A percentile compares a stretch with the other conserved stretches of the same genome.
Evolutionary conservation across 805 yeast species (phyloP).

Genomic region (Candida taoyuanica): DNA sequence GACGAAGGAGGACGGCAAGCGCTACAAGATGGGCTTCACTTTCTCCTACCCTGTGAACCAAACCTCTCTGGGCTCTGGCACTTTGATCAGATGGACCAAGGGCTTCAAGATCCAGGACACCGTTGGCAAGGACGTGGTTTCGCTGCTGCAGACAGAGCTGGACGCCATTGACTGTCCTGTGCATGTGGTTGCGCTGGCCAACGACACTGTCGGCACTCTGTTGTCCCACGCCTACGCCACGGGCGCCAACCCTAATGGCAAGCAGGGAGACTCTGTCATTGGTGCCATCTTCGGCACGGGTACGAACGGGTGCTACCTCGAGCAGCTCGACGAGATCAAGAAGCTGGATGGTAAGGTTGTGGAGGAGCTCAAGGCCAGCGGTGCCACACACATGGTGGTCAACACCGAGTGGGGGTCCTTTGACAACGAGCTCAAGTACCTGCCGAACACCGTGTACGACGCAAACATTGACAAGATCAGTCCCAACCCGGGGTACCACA

Average conservation of each 20-base stretch:
- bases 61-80: conserved; percentile 72
- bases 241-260: conserved; percentile 44
- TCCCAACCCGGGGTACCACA: conserved; percentile 80
- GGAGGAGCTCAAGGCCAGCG: conserved; percentile 34
- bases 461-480: conserved; percentile 63
- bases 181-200: conserved; percentile 80
- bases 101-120: conserved; percentile 86
- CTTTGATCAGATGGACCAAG: conserved; percentile 91
- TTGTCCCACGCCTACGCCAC: conserved; percentile 82
- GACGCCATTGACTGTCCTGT: conserved; percentile 59
- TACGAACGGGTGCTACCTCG: conserved; percentile 93
- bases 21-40: conserved; percentile 82
- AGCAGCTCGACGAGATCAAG: conserved; percentile 64
- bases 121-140: conserved; percentile 79
- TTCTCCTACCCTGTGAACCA: conserved; percentile 92
- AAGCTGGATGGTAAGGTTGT: conserved; percentile 55
- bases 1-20: conserved; percentile 23
- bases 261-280: conserved; percentile 70
- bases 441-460: conserved; percentile 82
- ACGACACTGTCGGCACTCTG: conserved; percentile 94
- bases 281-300: conserved; percentile 98
- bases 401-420: conserved; percentile 99
- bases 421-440: conserved; percentile 70
- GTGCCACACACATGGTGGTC: conserved; percentile 71
- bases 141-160: conserved; percentile 63